These are phyloP conservation scores for Verticillium isaacii DNA, from an alignment of 2,329 filamentous ascomycete species.

Conservation along the genomic window DNA sequence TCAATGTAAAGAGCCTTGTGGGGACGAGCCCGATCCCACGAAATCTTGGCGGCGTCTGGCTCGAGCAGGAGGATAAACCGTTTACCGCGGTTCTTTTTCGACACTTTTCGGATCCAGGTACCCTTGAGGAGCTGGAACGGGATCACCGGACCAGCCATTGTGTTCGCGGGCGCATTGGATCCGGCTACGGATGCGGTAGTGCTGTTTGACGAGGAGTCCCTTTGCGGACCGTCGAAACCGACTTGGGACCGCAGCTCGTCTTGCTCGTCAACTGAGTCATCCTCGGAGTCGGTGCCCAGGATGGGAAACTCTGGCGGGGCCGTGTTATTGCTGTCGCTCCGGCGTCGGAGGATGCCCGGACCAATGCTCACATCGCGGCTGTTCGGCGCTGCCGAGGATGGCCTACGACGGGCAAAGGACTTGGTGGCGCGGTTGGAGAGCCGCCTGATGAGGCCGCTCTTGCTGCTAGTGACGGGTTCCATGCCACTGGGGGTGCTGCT, in stretches of 20 bases:
- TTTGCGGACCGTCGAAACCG: conserved; percentile 34
- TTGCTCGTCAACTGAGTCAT: conserved; percentile 48
- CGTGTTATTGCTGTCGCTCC: conserved; percentile 84
- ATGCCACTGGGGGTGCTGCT: conserved; percentile 53
- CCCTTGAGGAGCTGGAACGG: conserved; percentile 75
- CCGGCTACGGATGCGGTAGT: conserved; percentile 41
- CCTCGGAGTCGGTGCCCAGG: conserved; percentile 50
- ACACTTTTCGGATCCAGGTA: conserved; percentile 74
- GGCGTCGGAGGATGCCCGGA: conserved; percentile 78
- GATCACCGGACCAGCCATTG: conserved; percentile 64
- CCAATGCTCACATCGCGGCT: conserved; percentile 86
- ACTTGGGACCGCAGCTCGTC: conserved; percentile 40
- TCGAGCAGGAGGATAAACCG: conserved; percentile 70
- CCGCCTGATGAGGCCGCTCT: conserved; percentile 64
- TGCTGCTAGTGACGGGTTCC: conserved; percentile 30
- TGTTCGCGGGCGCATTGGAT: conserved; percentile 26
- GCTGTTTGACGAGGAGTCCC: conserved; percentile 44
- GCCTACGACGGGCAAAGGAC: conserved; percentile 61
- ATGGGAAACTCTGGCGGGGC: conserved; percentile 45
- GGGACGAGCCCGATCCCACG: conserved; percentile 75
- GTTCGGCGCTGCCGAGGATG: conserved; percentile 70
- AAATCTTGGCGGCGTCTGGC: conserved; percentile 77
- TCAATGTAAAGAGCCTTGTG: conserved; percentile 90
- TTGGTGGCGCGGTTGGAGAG: conserved; percentile 76
- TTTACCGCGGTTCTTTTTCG: conserved; percentile 74